Conservation (phyloP, 495 filamentous ascomycete species). For the Neurospora sp. region DNA sequence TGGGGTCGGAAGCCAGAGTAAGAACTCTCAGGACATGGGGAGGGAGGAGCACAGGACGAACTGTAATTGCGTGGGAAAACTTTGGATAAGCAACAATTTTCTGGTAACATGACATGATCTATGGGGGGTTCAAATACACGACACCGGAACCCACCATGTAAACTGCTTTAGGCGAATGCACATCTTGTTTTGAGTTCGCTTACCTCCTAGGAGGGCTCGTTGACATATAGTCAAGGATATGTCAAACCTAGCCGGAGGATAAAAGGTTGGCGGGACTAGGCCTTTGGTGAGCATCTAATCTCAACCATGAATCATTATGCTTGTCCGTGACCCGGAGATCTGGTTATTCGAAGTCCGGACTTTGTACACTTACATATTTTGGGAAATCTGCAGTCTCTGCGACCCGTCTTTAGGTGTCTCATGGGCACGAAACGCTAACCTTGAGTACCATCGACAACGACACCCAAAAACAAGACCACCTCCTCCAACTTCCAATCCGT, state of each 20-base stretch:
- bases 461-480: too few species aligned
- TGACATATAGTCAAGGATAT: too few species aligned
- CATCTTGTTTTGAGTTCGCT: background rate
- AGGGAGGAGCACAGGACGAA: background rate
- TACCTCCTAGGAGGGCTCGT: too few species aligned
- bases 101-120: background rate
- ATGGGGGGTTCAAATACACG: background rate
- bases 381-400: too few species aligned
- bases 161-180: background rate
- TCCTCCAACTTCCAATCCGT: too few species aligned
- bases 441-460: too few species aligned
- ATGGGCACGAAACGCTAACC: too few species aligned
- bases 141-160: background rate
- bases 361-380: too few species aligned
- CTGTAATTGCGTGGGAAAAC: background rate
- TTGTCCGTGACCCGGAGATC: background rate
- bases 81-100: background rate
- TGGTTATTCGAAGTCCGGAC: background rate
- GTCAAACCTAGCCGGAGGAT: background rate
- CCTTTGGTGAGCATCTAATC: background rate
- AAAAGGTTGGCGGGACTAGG: background rate
- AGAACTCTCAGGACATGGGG: background rate
- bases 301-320: background rate
- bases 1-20: conserved; percentile 25
- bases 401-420: too few species aligned